Evolutionary conservation across 495 filamentous ascomycete species (phyloP).

Genomic region (Viridothelium virens): DNA sequence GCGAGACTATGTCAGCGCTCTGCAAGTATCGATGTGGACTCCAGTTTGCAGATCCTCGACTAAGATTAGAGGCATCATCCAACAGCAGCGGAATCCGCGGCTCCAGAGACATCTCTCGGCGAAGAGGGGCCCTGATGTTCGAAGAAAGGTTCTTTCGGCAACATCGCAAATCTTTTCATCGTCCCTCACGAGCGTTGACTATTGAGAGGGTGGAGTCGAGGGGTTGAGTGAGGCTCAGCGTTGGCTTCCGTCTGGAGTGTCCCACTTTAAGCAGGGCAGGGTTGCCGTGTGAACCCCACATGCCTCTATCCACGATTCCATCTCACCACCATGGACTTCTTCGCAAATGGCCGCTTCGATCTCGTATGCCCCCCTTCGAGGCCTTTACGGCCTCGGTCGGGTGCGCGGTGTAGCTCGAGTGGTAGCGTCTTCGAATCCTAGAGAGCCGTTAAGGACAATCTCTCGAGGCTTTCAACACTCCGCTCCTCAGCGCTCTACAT

Average conservation of each 20-base stretch:
- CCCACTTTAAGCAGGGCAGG: not conserved
- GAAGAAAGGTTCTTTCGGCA: not conserved
- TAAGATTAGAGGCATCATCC: slow-evolving; percentile 6
- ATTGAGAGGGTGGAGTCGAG: not conserved
- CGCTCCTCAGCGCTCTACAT: not conserved
- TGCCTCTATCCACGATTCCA: not conserved
- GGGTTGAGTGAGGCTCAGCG: not conserved
- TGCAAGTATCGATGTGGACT: slow-evolving; percentile 1
- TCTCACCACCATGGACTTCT: slow-evolving; percentile 1
- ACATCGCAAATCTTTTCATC: not conserved
- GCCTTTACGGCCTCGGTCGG: not conserved
- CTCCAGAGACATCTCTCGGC: not conserved
- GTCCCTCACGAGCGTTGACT: not conserved
- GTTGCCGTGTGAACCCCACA: not conserved
- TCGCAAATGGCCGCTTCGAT: not conserved
- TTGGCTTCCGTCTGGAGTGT: not conserved
- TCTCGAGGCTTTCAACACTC: not conserved
- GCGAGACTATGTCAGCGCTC: not conserved
- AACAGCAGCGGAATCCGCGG: not conserved
- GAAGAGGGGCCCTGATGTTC: not conserved
- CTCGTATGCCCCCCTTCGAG: not conserved
- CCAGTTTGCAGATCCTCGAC: not conserved
- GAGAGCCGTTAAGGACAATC: not conserved
- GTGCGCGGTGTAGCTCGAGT: not conserved
- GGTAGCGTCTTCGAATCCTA: not conserved